Percentiles rank a stretch among this genome's conserved stretches.
Conservation (phyloP, 2,329 filamentous ascomycete genomes). For the Sarocladium brachiariae region DNA sequence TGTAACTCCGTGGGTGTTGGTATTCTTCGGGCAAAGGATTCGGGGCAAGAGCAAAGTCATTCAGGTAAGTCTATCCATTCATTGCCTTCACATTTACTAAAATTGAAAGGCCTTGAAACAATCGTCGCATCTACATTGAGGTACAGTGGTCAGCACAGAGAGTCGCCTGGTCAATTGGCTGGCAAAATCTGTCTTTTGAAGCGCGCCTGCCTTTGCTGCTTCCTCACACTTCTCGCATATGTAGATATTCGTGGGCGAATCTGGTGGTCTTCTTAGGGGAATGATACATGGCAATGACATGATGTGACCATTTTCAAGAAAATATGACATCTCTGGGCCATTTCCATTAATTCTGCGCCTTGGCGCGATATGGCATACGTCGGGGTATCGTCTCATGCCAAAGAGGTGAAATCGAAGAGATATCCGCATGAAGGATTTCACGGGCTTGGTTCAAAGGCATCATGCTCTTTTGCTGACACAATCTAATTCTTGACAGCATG, state of each 20-base stretch:
- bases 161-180: not conserved
- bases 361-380: too few relatives aligned
- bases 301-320: too few relatives aligned
- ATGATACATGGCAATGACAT: too few relatives aligned
- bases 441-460: too few relatives aligned
- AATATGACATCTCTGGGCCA: too few relatives aligned
- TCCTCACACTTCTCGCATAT: too few relatives aligned
- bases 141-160: not conserved
- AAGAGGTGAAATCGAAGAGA: not conserved
- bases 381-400: not conserved
- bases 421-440: not conserved
- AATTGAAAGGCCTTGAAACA: not conserved
- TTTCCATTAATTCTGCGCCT: too few relatives aligned
- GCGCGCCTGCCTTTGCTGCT: not conserved
- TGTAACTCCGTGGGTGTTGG: slow-evolving; percentile 78
- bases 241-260: too few relatives aligned
- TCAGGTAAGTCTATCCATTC: slow-evolving; percentile 34
- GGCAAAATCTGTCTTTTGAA: not conserved
- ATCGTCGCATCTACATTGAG: too few relatives aligned
- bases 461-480: not conserved
- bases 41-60: slow-evolving; percentile 72
- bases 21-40: slow-evolving; percentile 72
- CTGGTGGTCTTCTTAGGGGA: too few relatives aligned
- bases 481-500: slow-evolving; percentile 46
- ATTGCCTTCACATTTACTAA: not conserved